Evolutionary conservation across 306 rosid species (phyloP), one percentile per base, ranked within the genome.

Genomic region (Acacia acuminata): DNA sequence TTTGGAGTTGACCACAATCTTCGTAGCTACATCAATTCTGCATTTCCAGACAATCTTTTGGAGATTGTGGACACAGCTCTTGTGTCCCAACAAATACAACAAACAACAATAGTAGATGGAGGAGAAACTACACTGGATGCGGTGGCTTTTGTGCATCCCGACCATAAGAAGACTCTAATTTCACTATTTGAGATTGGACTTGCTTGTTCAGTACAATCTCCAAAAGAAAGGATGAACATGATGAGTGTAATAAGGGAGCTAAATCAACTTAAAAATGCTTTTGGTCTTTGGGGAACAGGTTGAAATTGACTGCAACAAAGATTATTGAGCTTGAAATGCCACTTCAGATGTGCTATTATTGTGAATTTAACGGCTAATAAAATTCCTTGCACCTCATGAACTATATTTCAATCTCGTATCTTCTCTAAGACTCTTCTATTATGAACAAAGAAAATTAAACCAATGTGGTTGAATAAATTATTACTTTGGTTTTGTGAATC

Each of bases 111-210:
- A 65, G 9, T 0, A 64, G 6, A 4, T 12, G 10, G n/a, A 65
- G n/a, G 19, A 14, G 43, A 65, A 65, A 32, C 32, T 7, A 15
- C 0, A 34, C 1, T 32, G 61, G 44, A 25, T 38, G 67, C 11
- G 53, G 32, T 10, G 32, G 14, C 4, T 4, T 5, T 42, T n/a
- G 0, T 73, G 60, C 30, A 32, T 17, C 12, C 40, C 4, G 34
- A 77, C 3, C 51, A 42, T 30, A 5, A 43, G 5, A 66, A 81
- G 48, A 72, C 72, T 74, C 50, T 85, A 7, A 19, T 77, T 72
- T 64, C 80, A 42, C 20, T 69, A 17, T 68, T 38, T 40, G 9
- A 14, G 3, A 20, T 68, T 38, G 73, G 50, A 20, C 73, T 68
- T 38, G 50, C 50, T 38, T 67, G 73, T 38, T 67, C 13, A 55